Percentiles rank a stretch among this genome's conserved stretches.
Conservation (phyloP, 2,329 filamentous ascomycete species). For the Fusarium albidum region DNA sequence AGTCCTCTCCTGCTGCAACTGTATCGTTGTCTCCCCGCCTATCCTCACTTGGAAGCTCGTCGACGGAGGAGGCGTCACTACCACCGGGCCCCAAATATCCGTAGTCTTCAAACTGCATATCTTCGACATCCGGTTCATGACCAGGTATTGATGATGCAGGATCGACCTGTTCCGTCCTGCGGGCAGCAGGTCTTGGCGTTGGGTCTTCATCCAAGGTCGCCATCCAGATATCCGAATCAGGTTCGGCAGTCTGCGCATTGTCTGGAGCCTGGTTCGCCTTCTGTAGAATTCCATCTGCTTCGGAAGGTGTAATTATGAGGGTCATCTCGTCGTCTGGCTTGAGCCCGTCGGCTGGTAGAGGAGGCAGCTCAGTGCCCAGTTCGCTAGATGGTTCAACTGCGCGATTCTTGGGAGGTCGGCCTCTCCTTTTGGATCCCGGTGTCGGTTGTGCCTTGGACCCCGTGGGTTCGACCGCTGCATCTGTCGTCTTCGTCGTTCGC, state of each 20-base stretch:
- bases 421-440: conserved; percentile 42
- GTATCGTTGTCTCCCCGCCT: conserved; percentile 48
- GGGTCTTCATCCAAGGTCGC: conserved; percentile 50
- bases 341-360: conserved; percentile 38
- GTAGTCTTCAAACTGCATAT: conserved; percentile 38
- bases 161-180: conserved; percentile 19
- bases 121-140: conserved; percentile 23
- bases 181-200: conserved; percentile 43
- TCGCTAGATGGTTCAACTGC: conserved; percentile 40
- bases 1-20: conserved; percentile 60
- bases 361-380: conserved; percentile 27
- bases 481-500: conserved; percentile 42
- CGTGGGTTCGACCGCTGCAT: conserved; percentile 38
- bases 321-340: conserved; percentile 41
- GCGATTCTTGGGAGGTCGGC: conserved; percentile 42
- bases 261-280: conserved; percentile 15
- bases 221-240: conserved; percentile 56
- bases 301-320: conserved; percentile 36
- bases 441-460: conserved; percentile 42
- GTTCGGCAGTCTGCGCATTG: conserved; percentile 39
- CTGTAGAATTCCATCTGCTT: conserved; percentile 20
- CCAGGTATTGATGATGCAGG: conserved; percentile 21
- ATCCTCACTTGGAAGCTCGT: conserved; percentile 39
- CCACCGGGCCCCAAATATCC: conserved; percentile 40
- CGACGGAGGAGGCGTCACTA: conserved; percentile 46